Percentiles rank a stretch among this genome's conserved stretches.
Conservation (phyloP, 2,329 filamentous ascomycete genomes). For the Lasiodiplodia hormozganensis region DNA sequence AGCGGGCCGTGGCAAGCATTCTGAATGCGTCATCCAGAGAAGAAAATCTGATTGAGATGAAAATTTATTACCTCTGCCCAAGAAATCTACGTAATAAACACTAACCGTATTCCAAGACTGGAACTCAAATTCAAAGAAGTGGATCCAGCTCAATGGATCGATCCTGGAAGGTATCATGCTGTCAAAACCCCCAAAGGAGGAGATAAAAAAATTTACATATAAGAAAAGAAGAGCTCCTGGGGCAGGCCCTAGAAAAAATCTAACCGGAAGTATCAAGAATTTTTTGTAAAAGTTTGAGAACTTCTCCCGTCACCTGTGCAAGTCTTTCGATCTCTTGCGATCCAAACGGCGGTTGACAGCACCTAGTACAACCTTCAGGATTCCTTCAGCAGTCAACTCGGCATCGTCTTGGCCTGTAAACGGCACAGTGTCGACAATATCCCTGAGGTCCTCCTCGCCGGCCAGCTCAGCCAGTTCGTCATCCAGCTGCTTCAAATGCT, state of each 20-base stretch:
- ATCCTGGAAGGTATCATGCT: neutral
- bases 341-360: constrained; percentile 74
- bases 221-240: neutral
- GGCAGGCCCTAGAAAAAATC: neutral
- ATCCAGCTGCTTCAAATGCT: constrained; percentile 75
- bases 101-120: no score
- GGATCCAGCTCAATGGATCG: no score
- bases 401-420: constrained; percentile 63
- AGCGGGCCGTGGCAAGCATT: no score
- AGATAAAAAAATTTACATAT: neutral
- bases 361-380: constrained; percentile 84
- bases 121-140: neutral
- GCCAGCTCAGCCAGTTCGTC: constrained; percentile 67
- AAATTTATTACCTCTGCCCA: no score
- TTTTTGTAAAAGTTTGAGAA: neutral
- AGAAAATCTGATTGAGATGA: no score
- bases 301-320: constrained; percentile 35
- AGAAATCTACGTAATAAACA: no score
- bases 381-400: constrained; percentile 69
- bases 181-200: neutral
- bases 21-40: no score
- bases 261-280: neutral
- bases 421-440: constrained; percentile 91
- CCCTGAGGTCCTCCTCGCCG: constrained; percentile 67
- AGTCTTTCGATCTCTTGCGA: constrained; percentile 51